Base-by-base conservation (phyloP, 192 early-diverging fungal species). In the Backusella tarrabulga region DNA sequence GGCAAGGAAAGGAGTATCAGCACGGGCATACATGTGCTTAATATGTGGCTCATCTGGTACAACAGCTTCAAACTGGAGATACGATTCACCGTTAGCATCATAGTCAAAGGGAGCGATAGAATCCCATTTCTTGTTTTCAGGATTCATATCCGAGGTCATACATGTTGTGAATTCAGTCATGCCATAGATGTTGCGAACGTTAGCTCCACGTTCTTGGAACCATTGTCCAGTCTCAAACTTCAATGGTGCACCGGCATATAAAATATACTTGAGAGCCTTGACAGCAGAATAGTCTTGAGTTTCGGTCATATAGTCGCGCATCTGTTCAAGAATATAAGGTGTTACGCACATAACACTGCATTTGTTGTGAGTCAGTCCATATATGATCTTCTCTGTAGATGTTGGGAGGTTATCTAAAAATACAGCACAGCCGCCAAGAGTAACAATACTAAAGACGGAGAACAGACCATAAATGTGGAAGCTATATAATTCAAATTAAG, bases 1-100 rank as follows among this genome's bases (percentile, higher is more conserved):
- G 2, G 79, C 79, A 1, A 80, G 9, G 34, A 44, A 66, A 21
- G 74, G 79, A 34, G 50, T 19, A 1, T 23, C 66, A 8, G n/a
- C n/a, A 0, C 15, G 29, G 17, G 76, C 26, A 19, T 73, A 34
- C 26, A 80, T 26, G 5, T 70, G 68, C 1, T n/a, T 60, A 32
- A 32, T 32, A 32, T 32, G 32, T 32, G 32, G 32, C 32, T 32
- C 32, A 32, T 32, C 32, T 32, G 32, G 32, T 32, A 32, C 32
- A 32, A 32, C 32, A 2, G 14, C 2, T 19, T 77, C 54, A 12
- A 71, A 71, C 21, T 72, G n/a, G 6, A 14, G 15, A 14, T 77
- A 71, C 21, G 19, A 4, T n/a, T 52, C 4, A 34, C 19, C 50
- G 4, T 54, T 34, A n/a, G 11, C 17, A 2, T 34, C 26, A 34